Percentiles rank a stretch among this genome's conserved stretches.
Conservation (phyloP, 208 protist species). For the Crithidia acanthocephali region DNA sequence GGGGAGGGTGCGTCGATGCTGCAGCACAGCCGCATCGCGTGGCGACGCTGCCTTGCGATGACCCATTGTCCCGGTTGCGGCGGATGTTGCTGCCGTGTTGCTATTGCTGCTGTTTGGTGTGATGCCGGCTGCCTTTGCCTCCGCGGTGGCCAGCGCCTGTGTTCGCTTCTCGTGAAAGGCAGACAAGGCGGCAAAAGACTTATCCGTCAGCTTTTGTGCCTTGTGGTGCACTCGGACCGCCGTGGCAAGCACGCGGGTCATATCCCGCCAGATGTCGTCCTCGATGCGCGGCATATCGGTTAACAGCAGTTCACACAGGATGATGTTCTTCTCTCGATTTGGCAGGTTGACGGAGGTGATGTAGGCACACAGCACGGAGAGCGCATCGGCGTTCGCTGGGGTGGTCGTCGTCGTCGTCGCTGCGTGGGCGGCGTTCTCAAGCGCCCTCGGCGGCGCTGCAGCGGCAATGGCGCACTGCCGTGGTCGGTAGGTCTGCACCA, state of each 20-base stretch:
- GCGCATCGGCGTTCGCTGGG: not conserved
- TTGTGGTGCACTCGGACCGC: slow-evolving; percentile 24
- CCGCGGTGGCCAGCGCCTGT: not conserved
- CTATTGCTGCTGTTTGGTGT: not conserved
- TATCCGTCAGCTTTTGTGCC: slow-evolving; percentile 24
- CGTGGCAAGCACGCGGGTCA: slow-evolving; percentile 30
- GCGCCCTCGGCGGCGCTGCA: not conserved
- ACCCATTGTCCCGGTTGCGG: no score
- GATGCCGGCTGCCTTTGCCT: not conserved
- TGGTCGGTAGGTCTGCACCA: slow-evolving; percentile 24
- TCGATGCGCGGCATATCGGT: slow-evolving; percentile 31
- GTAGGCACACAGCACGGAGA: slow-evolving; percentile 31
- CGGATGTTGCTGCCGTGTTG: not conserved
- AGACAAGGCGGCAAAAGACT: slow-evolving; percentile 15
- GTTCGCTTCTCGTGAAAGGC: slow-evolving; percentile 12
- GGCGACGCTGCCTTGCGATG: not conserved
- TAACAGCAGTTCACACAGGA: slow-evolving; percentile 29
- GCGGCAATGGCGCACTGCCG: no score
- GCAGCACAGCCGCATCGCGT: not conserved
- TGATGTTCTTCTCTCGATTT: slow-evolving; percentile 22
- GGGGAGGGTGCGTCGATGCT: not conserved
- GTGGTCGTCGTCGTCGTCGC: not conserved
- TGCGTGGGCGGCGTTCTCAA: not conserved
- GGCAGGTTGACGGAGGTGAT: slow-evolving; percentile 26
- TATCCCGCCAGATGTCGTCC: slow-evolving; percentile 36